Base-by-base conservation (phyloP, 805 yeast genomes). In the Pichia heedii region DNA sequence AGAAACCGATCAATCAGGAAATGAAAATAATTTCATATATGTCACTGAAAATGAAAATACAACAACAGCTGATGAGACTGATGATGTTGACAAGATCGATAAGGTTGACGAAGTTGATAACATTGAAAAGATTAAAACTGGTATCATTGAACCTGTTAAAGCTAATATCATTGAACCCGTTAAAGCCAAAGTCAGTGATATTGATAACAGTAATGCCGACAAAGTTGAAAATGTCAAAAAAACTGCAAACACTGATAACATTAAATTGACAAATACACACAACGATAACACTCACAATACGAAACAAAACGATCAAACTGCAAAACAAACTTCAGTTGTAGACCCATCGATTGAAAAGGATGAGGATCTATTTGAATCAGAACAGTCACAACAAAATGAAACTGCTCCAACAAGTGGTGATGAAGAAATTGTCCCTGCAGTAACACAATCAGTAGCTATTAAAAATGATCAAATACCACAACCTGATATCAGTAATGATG, bases 1-100 rank as follows among this genome's bases (percentile, higher is more conserved):
- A 5, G 64, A 58, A 41, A 37, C 38, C 1, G 64, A 61, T 41
- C 51, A 19, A 4, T 37, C 43, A 8, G 63, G 64, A 0, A 57
- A 51, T 29, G 49, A 50, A 22, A 62, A 62, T 39, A 61, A 61
- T 46, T 36, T 42, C 12, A 46, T 45, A 4, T 43, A 52, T 34
- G 32, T 22, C n/a, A 27, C 22, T 20, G 11, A 19, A 9, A 9
- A 33, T 22, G 16, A n/a, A n/a, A 12, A 33, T 20, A 9, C 16
- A 27, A 21, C 5, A 7, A 18, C 32, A 3, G n/a, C 11, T 12
- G 34, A 37, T 27, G 33, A 34, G 10, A 16, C 19, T 20, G 24
- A 35, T 5, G 42, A 18, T 34, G 37, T 32, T 9, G 18, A 4
- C 5, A 29, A n/a, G n/a, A n/a, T n/a, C n/a, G n/a, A n/a, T n/a